These are phyloP conservation scores for Akebia trifoliata DNA, from an alignment of 164 flowering plant species.

Conservation along the genomic window DNA sequence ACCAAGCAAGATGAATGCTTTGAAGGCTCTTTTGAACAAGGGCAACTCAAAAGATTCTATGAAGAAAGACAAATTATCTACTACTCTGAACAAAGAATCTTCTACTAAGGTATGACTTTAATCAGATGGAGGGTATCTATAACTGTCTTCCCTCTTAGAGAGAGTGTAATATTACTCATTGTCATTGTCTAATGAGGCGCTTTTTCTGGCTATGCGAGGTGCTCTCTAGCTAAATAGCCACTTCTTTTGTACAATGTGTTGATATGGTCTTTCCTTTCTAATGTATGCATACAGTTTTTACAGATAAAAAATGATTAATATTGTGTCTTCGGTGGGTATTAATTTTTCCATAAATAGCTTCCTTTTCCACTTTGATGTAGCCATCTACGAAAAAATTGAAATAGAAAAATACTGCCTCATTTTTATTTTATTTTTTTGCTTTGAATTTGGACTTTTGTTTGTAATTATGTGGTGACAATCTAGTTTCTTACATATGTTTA, in stretches of 20 bases:
- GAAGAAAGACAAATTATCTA: slow-evolving; percentile 30
- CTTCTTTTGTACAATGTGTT: too few relatives aligned
- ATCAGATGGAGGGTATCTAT: neutral
- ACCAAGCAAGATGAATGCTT: slow-evolving; percentile 52
- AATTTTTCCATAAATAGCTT: neutral
- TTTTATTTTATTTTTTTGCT: neutral
- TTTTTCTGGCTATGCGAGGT: too few relatives aligned
- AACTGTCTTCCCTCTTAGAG: neutral
- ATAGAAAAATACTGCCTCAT: neutral
- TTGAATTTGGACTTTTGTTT: neutral
- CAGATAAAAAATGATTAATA: too few relatives aligned
- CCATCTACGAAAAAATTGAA: neutral
- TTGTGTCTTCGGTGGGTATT: too few relatives aligned
- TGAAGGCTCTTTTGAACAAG: slow-evolving; percentile 51
- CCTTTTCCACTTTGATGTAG: neutral
- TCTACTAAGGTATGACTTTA: slow-evolving; percentile 33
- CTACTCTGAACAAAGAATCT: slow-evolving; percentile 14
- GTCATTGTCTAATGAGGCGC: too few relatives aligned
- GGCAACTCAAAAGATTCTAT: slow-evolving; percentile 27
- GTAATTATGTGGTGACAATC: too few relatives aligned
- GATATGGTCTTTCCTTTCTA: too few relatives aligned
- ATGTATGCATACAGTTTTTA: too few relatives aligned
- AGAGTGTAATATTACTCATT: too few relatives aligned
- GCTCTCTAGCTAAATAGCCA: too few relatives aligned
- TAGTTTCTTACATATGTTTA: neutral